phyloP scores from a whole-genome alignment of 1,139 yeast genomes.

The Geotrichum citri-aurantii region DNA sequence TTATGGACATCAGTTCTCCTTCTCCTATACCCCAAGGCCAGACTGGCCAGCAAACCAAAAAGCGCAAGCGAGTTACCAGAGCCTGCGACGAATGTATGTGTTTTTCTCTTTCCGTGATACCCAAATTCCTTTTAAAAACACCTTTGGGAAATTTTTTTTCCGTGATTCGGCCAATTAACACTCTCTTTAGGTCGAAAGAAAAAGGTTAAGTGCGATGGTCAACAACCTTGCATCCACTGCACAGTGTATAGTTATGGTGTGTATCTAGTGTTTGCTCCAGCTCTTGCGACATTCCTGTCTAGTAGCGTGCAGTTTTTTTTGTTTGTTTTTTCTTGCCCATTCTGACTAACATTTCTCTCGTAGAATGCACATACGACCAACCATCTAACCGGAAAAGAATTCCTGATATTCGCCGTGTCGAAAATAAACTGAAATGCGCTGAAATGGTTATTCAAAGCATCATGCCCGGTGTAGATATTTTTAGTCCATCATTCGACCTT shows the following conservation, averaged over 20 bases:
- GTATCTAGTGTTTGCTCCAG: slow-evolving; percentile 28
- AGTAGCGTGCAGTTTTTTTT: background rate
- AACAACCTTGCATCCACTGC: slow-evolving; percentile 81
- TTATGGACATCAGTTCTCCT: background rate
- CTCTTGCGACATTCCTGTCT: slow-evolving; percentile 27
- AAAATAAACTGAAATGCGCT: slow-evolving; percentile 36
- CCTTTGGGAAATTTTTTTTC: background rate
- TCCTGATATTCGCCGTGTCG: slow-evolving; percentile 37
- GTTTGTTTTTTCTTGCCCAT: slow-evolving; percentile 5
- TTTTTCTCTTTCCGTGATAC: background rate
- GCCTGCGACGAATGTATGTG: slow-evolving; percentile 75
- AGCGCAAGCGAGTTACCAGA: slow-evolving; percentile 72
- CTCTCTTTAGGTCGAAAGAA: slow-evolving; percentile 41
- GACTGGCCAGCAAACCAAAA: slow-evolving; percentile 28
- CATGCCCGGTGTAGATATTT: slow-evolving; percentile 48
- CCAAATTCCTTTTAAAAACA: background rate
- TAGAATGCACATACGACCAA: slow-evolving; percentile 63
- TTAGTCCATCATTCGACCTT: slow-evolving; percentile 44
- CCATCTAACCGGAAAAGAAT: slow-evolving; percentile 58
- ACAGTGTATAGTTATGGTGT: slow-evolving; percentile 80
- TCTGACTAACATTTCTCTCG: slow-evolving; percentile 2
- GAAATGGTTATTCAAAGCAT: slow-evolving; percentile 41
- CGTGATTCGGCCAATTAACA: slow-evolving; percentile 1
- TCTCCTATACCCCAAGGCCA: background rate
- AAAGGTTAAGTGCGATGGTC: slow-evolving; percentile 85